A percentile compares a stretch with the other conserved stretches of the same genome.
phyloP scores from a whole-genome alignment of 345 rosid genomes.

The Brassica carinata region DNA sequence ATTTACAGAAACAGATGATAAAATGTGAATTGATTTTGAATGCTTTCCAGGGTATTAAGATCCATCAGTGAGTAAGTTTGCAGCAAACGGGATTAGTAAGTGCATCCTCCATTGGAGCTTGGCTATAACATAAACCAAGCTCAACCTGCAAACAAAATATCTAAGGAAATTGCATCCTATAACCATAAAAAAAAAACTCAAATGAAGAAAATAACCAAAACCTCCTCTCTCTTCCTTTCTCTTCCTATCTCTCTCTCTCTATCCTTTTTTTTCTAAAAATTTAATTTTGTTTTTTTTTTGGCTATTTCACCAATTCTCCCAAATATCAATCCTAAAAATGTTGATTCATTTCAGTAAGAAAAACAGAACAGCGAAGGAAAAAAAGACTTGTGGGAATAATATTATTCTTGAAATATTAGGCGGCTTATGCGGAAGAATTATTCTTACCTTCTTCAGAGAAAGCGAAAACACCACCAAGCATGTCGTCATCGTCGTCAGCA shows the following conservation, averaged over 20 bases:
- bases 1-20: conserved; percentile 59
- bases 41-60: conserved; percentile 14
- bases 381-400: too few species aligned
- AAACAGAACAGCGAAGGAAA: neutral
- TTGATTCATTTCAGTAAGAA: neutral
- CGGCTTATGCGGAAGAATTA: neutral
- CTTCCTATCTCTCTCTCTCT: too few species aligned
- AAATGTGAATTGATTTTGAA: conserved; percentile 41
- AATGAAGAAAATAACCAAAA: too few species aligned
- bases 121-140: conserved; percentile 21
- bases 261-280: too few species aligned
- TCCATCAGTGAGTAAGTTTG: conserved; percentile 46
- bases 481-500: conserved; percentile 60
- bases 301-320: too few species aligned
- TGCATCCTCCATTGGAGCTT: conserved; percentile 31
- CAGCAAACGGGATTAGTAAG: conserved; percentile 50
- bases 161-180: neutral
- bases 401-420: too few species aligned
- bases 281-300: too few species aligned
- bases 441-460: conserved; percentile 90
- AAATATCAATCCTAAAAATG: neutral
- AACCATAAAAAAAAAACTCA: too few species aligned
- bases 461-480: conserved; percentile 91
- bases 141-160: conserved; percentile 23
- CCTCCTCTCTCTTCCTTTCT: too few species aligned